A percentile compares a stretch with the other conserved stretches of the same genome.
Conservation (phyloP, 192 early-diverging fungal species). For the Coemansia pectinata region DNA sequence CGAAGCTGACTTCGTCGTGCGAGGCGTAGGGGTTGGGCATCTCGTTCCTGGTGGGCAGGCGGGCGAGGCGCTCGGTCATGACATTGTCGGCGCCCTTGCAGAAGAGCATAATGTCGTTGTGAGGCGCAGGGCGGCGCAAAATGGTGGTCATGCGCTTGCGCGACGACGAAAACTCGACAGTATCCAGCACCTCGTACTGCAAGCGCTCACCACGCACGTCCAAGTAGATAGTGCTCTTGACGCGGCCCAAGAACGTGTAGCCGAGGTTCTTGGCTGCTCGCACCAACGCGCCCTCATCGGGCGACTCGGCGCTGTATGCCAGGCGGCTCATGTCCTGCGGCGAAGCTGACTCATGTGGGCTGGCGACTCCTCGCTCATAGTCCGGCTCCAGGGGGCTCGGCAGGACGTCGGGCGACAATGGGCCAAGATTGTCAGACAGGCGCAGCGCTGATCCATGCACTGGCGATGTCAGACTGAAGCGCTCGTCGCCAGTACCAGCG, state of each 20-base stretch:
- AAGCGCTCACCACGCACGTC: slow-evolving; percentile 69
- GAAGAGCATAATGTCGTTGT: slow-evolving; percentile 73
- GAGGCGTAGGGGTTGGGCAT: slow-evolving; percentile 15
- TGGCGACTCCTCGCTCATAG: not conserved
- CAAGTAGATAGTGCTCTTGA: slow-evolving; percentile 64
- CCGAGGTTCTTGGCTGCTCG: slow-evolving; percentile 81
- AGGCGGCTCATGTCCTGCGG: slow-evolving; percentile 31
- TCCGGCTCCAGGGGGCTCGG: not conserved
- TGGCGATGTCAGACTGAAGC: slow-evolving; percentile 6
- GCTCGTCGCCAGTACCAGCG: slow-evolving; percentile 6
- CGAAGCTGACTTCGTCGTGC: slow-evolving; percentile 46
- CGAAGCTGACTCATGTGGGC: slow-evolving; percentile 1
- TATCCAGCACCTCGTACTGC: slow-evolving; percentile 64
- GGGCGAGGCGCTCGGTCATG: slow-evolving; percentile 77
- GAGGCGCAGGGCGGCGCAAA: slow-evolving; percentile 62
- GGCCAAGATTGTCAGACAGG: not conserved
- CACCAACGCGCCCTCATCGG: slow-evolving; percentile 94
- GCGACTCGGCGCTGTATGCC: slow-evolving; percentile 86
- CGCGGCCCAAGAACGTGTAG: slow-evolving; percentile 77
- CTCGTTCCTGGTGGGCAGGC: slow-evolving; percentile 61
- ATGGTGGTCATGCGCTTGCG: slow-evolving; percentile 97
- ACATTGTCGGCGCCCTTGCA: slow-evolving; percentile 96
- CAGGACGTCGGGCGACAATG: not conserved
- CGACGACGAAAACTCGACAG: slow-evolving; percentile 88
- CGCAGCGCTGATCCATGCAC: slow-evolving; percentile 3